Evolutionary conservation across 768 basidiomycete species (phyloP), one percentile per base, ranked within the genome.

Genomic region (Hortiboletus flavorubellus): DNA sequence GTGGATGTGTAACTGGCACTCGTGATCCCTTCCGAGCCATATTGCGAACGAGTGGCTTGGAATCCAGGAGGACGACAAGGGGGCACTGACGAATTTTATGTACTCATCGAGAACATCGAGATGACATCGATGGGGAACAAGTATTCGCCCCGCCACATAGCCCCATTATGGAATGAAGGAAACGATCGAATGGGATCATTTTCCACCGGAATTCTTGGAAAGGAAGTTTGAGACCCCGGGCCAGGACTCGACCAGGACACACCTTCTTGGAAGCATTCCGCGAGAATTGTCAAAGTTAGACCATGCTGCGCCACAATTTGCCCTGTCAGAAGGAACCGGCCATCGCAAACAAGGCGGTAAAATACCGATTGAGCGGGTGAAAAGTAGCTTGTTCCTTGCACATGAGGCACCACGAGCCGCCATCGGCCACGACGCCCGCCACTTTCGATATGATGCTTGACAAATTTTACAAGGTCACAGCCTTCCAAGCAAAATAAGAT

Each of bases 51-150:
- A 60, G 69, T 68, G 1, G 80, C 63, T 69, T 59, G 84, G 83
- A 10, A 76, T 81, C 33, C 85, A 86, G 61, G 82, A 85, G 61
- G 81, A 79, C 2, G 76, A 75, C 8, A 75, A 72, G 5, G 84
- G 86, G 54, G 81, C 77, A 1, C 59, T 85, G 26, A 64, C 80
- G 21, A 21, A 21, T 21, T 21, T 7, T 84, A 81, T 0, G 70
- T 84, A 7, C 85, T 85, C 66, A 76, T 85, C 6, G 79, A 84
- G 62, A 67, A 64, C 26, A 63, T 75, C 7, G 48, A 15, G 61
- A 55, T 38, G 74, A 78, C 2, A 64, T 81, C 75, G 75, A 0
- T 53, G 63, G 54, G 71, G 63, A 40, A 57, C 59, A 8, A 50
- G 21, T 3, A 56, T 60, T 37, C 29, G 46, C n/a, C 40, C 58